phyloP scores from a whole-genome alignment of 2,329 filamentous ascomycete genomes.

The Coniella vitis region DNA sequence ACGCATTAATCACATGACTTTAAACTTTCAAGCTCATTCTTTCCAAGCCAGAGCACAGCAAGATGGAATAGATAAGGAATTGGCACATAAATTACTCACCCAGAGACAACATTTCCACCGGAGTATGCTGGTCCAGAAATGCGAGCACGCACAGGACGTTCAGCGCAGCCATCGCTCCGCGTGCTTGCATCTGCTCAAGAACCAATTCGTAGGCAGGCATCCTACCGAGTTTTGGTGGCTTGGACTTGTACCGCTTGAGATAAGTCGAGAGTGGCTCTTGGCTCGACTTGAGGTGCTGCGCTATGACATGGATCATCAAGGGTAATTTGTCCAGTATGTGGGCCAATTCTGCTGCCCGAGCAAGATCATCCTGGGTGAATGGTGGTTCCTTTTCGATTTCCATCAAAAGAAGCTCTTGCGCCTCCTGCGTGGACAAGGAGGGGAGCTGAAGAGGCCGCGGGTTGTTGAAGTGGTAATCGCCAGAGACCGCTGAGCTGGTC shows the following conservation, averaged over 20 bases:
- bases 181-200: slow-evolving; percentile 39
- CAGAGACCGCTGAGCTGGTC: slow-evolving; percentile 49
- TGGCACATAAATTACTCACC: slow-evolving; percentile 29
- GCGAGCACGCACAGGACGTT: slow-evolving; percentile 59
- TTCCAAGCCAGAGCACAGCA: neutral
- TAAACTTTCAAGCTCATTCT: neutral
- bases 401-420: slow-evolving; percentile 52
- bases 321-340: slow-evolving; percentile 58
- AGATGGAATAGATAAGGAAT: neutral
- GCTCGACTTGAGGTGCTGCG: slow-evolving; percentile 53
- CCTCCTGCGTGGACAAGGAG: slow-evolving; percentile 48
- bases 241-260: slow-evolving; percentile 48
- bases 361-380: slow-evolving; percentile 44
- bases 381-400: slow-evolving; percentile 55
- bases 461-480: slow-evolving; percentile 52
- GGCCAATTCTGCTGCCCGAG: slow-evolving; percentile 55
- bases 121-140: slow-evolving; percentile 59
- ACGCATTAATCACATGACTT: neutral
- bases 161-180: slow-evolving; percentile 46
- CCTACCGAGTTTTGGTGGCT: slow-evolving; percentile 43
- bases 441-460: slow-evolving; percentile 50
- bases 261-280: slow-evolving; percentile 56
- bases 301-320: slow-evolving; percentile 61
- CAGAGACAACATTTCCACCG: slow-evolving; percentile 57
- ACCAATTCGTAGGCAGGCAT: slow-evolving; percentile 42